These are phyloP conservation scores for Acorus calamus DNA, from an alignment of 106 monocot species.

Conservation along the genomic window DNA sequence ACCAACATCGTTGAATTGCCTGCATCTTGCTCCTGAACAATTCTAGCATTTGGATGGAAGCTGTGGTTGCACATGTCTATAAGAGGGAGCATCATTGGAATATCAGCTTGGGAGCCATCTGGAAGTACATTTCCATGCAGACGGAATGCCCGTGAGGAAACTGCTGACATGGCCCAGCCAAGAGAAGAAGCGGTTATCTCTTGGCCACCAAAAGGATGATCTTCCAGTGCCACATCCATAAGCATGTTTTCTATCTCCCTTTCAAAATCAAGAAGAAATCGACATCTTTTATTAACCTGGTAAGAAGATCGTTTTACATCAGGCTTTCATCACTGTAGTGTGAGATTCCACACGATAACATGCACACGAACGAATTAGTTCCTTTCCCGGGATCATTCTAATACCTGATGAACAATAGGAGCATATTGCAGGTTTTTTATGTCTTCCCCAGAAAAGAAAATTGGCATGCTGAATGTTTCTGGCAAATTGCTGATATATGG, in stretches of 20 bases:
- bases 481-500: conserved; percentile 93
- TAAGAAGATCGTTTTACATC: not conserved
- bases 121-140: conserved; percentile 33
- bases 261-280: conserved; percentile 80
- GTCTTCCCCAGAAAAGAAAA: conserved; percentile 83
- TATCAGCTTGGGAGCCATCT: conserved; percentile 20
- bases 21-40: conserved; percentile 52
- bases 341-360: no score
- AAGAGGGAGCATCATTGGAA: conserved; percentile 88
- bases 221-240: conserved; percentile 13
- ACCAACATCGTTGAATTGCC: conserved; percentile 44
- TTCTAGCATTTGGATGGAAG: conserved; percentile 81
- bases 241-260: conserved; percentile 46
- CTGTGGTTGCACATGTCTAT: conserved; percentile 98
- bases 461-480: conserved; percentile 64
- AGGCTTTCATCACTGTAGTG: no score
- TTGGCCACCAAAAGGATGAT: conserved; percentile 89
- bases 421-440: conserved; percentile 83
- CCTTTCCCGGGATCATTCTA: not conserved
- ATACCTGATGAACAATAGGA: conserved; percentile 86
- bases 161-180: conserved; percentile 98
- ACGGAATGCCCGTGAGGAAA: conserved; percentile 95
- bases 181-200: conserved; percentile 69
- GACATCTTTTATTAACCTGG: conserved; percentile 95
- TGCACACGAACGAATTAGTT: no score